A percentile compares a stretch with the other conserved stretches of the same genome.
Conservation (phyloP, 805 yeast genomes). For the Scheffersomyces stipitis region DNA sequence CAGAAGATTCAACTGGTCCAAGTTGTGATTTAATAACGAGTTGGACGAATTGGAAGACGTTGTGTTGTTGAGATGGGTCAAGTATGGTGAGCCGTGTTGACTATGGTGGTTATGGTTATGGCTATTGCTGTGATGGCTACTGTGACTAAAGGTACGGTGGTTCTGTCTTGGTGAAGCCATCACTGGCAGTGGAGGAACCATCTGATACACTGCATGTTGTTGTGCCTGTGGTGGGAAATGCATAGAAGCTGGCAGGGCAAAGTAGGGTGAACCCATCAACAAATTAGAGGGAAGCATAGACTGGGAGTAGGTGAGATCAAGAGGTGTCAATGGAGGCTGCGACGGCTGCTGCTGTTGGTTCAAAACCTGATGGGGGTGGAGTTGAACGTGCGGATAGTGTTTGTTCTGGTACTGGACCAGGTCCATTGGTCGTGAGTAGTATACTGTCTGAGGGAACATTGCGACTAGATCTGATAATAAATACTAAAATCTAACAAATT, state of each 20-base stretch:
- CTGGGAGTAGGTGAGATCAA: constrained; percentile 59
- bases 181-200: constrained; percentile 6
- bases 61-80: constrained; percentile 8
- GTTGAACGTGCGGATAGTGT: constrained; percentile 2
- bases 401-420: constrained; percentile 1
- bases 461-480: too few relatives aligned
- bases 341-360: constrained; percentile 2
- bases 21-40: constrained; percentile 14
- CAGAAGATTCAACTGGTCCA: constrained; percentile 37
- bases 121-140: not conserved
- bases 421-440: constrained; percentile 1
- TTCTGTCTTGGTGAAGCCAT: constrained; percentile 2
- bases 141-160: not conserved
- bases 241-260: constrained; percentile 26
- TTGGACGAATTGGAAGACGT: constrained; percentile 3
- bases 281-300: constrained; percentile 65
- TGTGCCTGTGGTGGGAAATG: constrained; percentile 10
- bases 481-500: too few relatives aligned
- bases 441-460: not conserved
- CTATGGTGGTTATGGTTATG: not conserved
- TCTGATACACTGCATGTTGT: constrained; percentile 15
- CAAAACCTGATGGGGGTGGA: constrained; percentile 1
- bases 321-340: constrained; percentile 42
- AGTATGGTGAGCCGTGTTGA: constrained; percentile 1
- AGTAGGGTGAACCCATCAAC: constrained; percentile 59